phyloP scores from a whole-genome alignment of 176 grass and related monocot species.

The Musa beccarii region DNA sequence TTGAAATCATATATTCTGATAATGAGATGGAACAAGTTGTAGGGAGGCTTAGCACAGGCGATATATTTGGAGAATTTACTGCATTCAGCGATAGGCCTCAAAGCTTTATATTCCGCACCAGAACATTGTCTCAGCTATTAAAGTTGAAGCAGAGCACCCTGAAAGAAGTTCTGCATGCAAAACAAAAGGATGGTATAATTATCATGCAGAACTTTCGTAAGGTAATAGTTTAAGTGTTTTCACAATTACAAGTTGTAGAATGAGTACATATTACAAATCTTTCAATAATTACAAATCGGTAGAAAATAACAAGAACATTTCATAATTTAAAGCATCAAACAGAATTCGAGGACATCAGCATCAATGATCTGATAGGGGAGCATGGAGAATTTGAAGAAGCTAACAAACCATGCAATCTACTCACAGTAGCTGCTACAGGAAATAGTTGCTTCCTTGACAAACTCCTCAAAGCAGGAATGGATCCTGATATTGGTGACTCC shows the following conservation, averaged over 20 bases:
- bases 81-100: conserved; percentile 56
- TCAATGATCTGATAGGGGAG: conserved; percentile 49
- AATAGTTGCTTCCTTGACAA: conserved; percentile 75
- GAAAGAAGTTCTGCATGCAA: conserved; percentile 72
- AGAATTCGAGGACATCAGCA: conserved; percentile 60
- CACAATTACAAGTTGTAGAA: too few species aligned
- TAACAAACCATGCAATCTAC: conserved; percentile 63
- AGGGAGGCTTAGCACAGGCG: conserved; percentile 27
- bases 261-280: too few species aligned
- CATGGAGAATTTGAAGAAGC: conserved; percentile 25
- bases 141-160: conserved; percentile 68
- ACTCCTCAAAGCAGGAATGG: conserved; percentile 71
- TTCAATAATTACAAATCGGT: background rate
- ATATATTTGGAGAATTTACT: conserved; percentile 79
- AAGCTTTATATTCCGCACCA: conserved; percentile 64
- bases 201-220: conserved; percentile 86
- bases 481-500: conserved; percentile 66
- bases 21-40: conserved; percentile 38
- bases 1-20: conserved; percentile 37
- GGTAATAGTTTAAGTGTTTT: conserved; percentile 18
- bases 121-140: conserved; percentile 77
- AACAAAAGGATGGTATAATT: conserved; percentile 59
- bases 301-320: background rate
- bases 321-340: conserved; percentile 54
- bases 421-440: conserved; percentile 65